These are phyloP conservation scores for Galerina sulciceps DNA, from an alignment of 768 basidiomycete genomes.

Conservation along the genomic window DNA sequence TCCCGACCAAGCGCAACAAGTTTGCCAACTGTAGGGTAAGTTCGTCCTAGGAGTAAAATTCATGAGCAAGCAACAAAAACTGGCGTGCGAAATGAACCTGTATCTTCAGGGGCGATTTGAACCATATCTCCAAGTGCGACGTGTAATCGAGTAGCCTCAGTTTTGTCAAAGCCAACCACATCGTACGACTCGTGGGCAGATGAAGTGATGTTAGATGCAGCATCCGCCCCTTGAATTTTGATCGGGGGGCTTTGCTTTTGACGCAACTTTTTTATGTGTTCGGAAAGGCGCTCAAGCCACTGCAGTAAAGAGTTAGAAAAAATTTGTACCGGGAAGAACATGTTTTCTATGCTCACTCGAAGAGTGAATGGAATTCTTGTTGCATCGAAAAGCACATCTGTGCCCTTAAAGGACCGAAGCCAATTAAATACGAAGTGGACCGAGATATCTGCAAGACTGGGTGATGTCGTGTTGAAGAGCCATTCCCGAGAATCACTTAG, in stretches of 20 bases:
- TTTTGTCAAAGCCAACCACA: constrained; percentile 47
- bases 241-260: constrained; percentile 25
- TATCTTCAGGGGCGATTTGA: constrained; percentile 37
- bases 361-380: constrained; percentile 41
- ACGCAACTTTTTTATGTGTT: constrained; percentile 34
- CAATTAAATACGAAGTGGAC: constrained; percentile 54
- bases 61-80: background rate
- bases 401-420: constrained; percentile 39
- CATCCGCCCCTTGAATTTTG: constrained; percentile 42
- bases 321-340: background rate
- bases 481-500: constrained; percentile 58
- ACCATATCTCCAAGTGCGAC: constrained; percentile 43
- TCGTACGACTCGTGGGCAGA: constrained; percentile 40
- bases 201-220: constrained; percentile 44
- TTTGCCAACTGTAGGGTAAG: constrained; percentile 50
- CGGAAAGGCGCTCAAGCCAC: constrained; percentile 51
- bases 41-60: constrained; percentile 31
- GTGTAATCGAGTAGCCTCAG: constrained; percentile 46
- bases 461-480: constrained; percentile 57
- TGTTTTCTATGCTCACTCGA: constrained; percentile 33
- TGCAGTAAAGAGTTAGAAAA: constrained; percentile 19
- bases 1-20: constrained; percentile 53
- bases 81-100: constrained; percentile 33
- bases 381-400: constrained; percentile 41
- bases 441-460: constrained; percentile 56